Evolutionary conservation across 2,329 filamentous ascomycete genomes (phyloP), one percentile per base, ranked within the genome.

Genomic region (Apiospora aurea): DNA sequence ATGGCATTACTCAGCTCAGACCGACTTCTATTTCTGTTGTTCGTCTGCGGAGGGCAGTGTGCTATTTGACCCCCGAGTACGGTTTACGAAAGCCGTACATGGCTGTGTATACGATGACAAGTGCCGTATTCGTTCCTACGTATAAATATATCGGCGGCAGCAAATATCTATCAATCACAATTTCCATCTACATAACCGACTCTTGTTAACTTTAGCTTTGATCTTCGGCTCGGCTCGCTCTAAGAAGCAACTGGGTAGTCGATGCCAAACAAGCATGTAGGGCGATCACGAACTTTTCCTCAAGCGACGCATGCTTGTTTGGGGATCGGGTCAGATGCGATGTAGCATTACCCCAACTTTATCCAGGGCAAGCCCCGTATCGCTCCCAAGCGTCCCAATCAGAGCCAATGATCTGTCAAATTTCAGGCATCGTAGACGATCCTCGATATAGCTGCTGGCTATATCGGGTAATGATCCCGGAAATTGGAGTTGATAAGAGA

Each of bases 331-430:
- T n/a, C 34, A 64, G 18, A n/a, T 34, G 18, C 41, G 57, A 18
- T 21, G 34, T 64, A 64, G 57, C 5, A 64, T 41, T 41, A 64
- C 57, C 57, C 57, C 57, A n/a, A 64, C 18, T 64, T 21, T 41
- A 41, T 64, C 34, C 57, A 41, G 34, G 34, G 29, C 29, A 64
- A 4, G 34, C 29, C 57, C 57, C 57, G 57, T n/a, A 10, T 24
- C 18, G 18, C 34, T 14, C 10, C 10, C 34, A 64, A 64, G 57
- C 57, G 57, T 64, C 10, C 57, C 57, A 64, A 64, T 64, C 57
- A 64, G 18, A 41, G 18, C 1, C 34, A 38, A n/a, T 38, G 1
- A 10, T n/a, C 21, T 7, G 18, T n/a, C 29, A 3, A 41, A 4
- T 13, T 13, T n/a, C 57, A 41, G 18, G 57, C n/a, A 64, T 38